Base-by-base conservation (phyloP, 176 grass and related monocot genomes). In the Lolium rigidum region DNA sequence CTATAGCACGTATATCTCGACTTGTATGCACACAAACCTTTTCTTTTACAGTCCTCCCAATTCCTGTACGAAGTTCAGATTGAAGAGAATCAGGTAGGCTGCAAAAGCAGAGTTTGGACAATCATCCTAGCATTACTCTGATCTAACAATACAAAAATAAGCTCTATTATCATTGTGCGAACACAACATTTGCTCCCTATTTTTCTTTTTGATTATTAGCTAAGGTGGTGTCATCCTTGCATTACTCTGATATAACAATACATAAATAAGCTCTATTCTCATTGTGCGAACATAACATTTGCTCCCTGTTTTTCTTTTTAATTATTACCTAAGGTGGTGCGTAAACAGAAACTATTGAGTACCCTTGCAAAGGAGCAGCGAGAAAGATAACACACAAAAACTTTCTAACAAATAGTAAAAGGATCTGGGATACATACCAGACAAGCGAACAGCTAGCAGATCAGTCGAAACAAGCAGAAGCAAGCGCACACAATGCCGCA, bases 1-100 rank as follows among this genome's bases (percentile, higher is more conserved):
- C 97, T 86, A 99, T 90, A 69, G 97, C 92, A 86, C 97, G 94
- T 78, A 99, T 99, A 85, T 99, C 97, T 88, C 97, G 86, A 83
- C 97, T 99, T 79, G 97, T 96, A 85, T 99, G 97, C 82, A 99
- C 79, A 84, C 97, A 99, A 64, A 99, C 97, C 76, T 99, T 99
- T 76, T 99, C 97, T 71, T 96, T 96, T 66, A 99, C 82, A 39
- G 97, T 99, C 85, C 77, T 99, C 58, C 97, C 97, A 63, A 99
- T 94, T 48, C 97, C 97, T 91, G 77, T 46, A 88, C 52, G 18
- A 84, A 87, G 12, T 77, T 84, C 35, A 87, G 58, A 50, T 44
- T 62, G 24, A 73, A 18, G 84, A 68, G 21, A 81, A 81, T 87
- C 37, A 67, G 63, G 63, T 66, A 82, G 56, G 41, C 51, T 61